Evolutionary conservation across 2,329 filamentous ascomycete species (phyloP).

Genomic region (Claviceps humidiphila): DNA sequence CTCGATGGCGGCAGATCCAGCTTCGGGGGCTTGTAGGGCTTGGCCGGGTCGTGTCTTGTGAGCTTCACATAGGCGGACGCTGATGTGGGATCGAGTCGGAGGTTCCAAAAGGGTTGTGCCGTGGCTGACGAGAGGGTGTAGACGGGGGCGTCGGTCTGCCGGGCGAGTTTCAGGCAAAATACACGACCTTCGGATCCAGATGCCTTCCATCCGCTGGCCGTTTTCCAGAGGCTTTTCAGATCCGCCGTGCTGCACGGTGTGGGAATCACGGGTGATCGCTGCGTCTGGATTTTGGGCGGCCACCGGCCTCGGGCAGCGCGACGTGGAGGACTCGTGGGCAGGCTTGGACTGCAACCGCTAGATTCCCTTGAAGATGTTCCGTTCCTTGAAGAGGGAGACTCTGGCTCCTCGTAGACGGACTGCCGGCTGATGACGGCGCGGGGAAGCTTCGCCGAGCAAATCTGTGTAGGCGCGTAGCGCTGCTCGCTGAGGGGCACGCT

Average conservation of each 20-base stretch:
- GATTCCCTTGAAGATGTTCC: no score
- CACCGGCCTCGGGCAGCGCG: conserved; percentile 7
- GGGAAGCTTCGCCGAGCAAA: conserved; percentile 50
- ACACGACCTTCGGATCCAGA: conserved; percentile 43
- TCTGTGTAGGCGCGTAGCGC: conserved; percentile 55
- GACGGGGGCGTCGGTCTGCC: conserved; percentile 47
- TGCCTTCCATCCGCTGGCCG: conserved; percentile 56
- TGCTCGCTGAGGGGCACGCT: conserved; percentile 53
- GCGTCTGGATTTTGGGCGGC: conserved; percentile 19
- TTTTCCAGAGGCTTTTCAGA: conserved; percentile 54
- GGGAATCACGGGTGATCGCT: conserved; percentile 31
- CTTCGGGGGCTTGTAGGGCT: conserved; percentile 35
- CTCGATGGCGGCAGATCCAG: conserved; percentile 7
- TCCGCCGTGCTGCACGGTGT: conserved; percentile 45
- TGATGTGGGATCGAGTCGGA: conserved; percentile 51
- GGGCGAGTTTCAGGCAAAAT: conserved; percentile 44
- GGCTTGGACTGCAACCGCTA: no score
- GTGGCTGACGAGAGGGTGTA: conserved; percentile 49
- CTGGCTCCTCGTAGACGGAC: conserved; percentile 32
- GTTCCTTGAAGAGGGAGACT: background rate
- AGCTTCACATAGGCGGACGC: conserved; percentile 48
- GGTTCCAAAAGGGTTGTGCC: conserved; percentile 52
- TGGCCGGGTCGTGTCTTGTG: conserved; percentile 46
- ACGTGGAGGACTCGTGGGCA: conserved; percentile 12
- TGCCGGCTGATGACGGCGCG: conserved; percentile 51